Evolutionary conservation across 768 basidiomycete species (phyloP).

Genomic region (Naganishia antarctica): DNA sequence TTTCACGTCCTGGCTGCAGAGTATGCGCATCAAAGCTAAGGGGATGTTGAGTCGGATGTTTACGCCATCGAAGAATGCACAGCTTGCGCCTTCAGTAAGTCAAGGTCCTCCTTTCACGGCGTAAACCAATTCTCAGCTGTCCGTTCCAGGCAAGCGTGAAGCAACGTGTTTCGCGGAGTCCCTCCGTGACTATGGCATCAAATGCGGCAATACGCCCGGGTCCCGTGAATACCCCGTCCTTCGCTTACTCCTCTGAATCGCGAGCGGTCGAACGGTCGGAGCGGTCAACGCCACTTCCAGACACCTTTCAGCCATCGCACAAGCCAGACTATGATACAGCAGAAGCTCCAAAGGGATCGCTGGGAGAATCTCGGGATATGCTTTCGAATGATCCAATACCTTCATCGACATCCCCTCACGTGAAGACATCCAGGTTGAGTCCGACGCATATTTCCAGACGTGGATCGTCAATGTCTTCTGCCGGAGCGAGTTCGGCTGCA

Average conservation of each 20-base stretch:
- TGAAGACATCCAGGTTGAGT: neutral
- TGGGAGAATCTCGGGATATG: too few species aligned
- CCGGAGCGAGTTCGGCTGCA: neutral
- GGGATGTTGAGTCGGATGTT: constrained; percentile 46
- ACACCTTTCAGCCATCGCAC: too few species aligned
- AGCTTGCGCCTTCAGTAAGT: constrained; percentile 6
- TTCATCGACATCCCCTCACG: too few species aligned
- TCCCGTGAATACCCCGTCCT: neutral
- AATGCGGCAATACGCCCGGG: too few species aligned
- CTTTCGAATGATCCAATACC: too few species aligned
- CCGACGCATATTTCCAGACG: neutral
- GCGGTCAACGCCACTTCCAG: too few species aligned
- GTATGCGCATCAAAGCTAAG: constrained; percentile 40
- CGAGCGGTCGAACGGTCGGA: too few species aligned
- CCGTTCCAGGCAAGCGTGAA: neutral
- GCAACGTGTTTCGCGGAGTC: neutral
- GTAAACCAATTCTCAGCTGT: neutral
- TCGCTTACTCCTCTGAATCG: too few species aligned
- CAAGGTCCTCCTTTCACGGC: neutral
- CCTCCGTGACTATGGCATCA: too few species aligned
- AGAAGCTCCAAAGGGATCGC: too few species aligned
- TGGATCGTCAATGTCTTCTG: neutral
- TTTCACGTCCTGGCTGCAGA: constrained; percentile 24
- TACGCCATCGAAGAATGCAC: constrained; percentile 25
- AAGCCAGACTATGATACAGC: too few species aligned